These are phyloP conservation scores for Solanum verrucosum DNA, from an alignment of 257 asterid species.

Conservation along the genomic window DNA sequence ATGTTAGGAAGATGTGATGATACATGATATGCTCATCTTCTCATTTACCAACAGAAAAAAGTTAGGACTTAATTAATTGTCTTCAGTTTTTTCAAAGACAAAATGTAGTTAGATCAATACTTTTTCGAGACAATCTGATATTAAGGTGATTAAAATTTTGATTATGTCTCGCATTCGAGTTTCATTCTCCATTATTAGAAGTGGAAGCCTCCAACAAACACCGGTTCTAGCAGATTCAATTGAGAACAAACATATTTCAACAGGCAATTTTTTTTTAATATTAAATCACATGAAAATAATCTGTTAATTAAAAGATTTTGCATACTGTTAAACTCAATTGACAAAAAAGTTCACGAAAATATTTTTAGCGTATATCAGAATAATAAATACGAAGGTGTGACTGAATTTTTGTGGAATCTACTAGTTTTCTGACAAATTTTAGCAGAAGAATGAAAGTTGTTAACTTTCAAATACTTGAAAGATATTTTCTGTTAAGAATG, in stretches of 20 bases:
- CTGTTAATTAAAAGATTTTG: too few relatives aligned
- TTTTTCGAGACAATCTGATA: not conserved
- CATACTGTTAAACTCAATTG: not conserved
- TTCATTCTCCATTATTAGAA: too few relatives aligned
- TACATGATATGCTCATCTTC: not conserved
- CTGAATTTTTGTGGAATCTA: not conserved
- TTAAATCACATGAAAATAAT: not conserved
- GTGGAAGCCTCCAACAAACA: not conserved
- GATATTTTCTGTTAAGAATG: too few relatives aligned
- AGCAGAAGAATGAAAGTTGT: not conserved
- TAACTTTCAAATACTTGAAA: not conserved
- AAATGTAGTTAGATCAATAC: too few relatives aligned
- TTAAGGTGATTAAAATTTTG: too few relatives aligned
- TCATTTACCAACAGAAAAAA: not conserved
- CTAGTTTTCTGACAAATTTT: too few relatives aligned
- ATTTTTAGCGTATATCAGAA: not conserved
- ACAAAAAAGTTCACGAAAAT: not conserved
- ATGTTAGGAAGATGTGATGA: not conserved
- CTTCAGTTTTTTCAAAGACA: not conserved
- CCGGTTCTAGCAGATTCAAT: not conserved
- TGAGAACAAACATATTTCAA: not conserved
- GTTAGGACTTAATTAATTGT: not conserved
- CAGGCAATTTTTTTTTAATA: accelerated
- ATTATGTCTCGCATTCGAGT: too few relatives aligned
- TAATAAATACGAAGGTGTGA: too few relatives aligned